phyloP scores from a whole-genome alignment of 768 basidiomycete genomes.

The Naematelia encephala region DNA sequence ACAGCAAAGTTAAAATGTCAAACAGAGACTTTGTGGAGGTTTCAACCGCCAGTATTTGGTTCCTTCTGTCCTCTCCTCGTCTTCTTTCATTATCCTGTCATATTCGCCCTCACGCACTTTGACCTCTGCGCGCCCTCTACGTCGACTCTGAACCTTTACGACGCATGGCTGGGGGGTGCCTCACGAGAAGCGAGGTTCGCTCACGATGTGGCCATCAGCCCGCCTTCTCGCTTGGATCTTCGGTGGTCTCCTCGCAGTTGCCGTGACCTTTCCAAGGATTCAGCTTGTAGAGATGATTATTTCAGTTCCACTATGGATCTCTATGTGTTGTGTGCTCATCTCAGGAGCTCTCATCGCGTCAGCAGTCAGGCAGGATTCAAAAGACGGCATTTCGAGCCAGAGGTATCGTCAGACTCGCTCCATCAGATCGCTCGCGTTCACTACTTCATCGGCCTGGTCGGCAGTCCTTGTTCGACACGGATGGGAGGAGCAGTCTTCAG shows the following conservation, averaged over 20 bases:
- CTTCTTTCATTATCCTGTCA: not conserved
- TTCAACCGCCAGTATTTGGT: not conserved
- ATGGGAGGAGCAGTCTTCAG: not conserved
- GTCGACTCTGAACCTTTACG: no score
- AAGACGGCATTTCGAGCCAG: not conserved
- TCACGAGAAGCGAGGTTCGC: no score
- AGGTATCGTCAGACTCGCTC: not conserved
- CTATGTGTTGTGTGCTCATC: not conserved
- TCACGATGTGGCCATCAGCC: no score
- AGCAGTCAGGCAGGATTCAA: not conserved
- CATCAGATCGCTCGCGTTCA: conserved; percentile 64
- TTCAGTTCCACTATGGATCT: not conserved
- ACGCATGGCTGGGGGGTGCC: no score
- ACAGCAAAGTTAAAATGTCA: no score
- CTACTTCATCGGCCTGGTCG: conserved; percentile 92
- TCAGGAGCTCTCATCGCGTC: not conserved
- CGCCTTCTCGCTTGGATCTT: not conserved
- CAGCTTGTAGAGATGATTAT: not conserved
- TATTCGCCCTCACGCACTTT: not conserved
- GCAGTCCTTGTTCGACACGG: conserved; percentile 70
- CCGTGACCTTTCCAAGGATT: not conserved
- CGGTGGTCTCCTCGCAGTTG: not conserved
- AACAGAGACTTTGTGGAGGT: no score
- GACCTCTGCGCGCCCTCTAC: not conserved
- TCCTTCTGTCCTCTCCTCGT: not conserved